Evolutionary conservation across 768 basidiomycete species (phyloP).

Genomic region (Agaricus subrufescens): DNA sequence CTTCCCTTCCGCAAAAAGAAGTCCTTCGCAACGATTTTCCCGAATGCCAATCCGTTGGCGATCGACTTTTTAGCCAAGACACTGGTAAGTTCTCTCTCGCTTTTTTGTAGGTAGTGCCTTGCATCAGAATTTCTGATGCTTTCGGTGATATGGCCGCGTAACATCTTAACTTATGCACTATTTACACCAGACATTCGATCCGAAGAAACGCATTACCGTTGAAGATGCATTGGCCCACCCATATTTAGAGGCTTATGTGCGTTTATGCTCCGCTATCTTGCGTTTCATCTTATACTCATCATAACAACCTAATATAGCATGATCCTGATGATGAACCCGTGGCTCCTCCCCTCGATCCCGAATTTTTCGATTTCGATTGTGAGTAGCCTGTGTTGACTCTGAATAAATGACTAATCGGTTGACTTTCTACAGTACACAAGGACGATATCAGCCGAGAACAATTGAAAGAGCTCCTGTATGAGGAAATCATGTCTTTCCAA

Average conservation of each 20-base stretch:
- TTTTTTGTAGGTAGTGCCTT: background rate
- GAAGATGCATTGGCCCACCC: conserved; percentile 95
- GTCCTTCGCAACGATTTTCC: conserved; percentile 82
- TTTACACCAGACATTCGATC: conserved; percentile 79
- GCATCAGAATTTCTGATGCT: background rate
- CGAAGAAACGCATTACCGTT: conserved; percentile 93
- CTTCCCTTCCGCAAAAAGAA: conserved; percentile 88
- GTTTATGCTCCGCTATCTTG: conserved; percentile 21
- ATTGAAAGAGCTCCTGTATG: conserved; percentile 89
- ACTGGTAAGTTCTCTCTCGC: conserved; percentile 42
- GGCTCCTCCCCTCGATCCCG: conserved; percentile 90
- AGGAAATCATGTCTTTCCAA: conserved; percentile 91
- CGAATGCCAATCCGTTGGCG: conserved; percentile 80
- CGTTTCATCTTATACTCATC: conserved; percentile 1
- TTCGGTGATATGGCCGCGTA: background rate
- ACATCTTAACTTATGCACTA: background rate
- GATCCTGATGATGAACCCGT: conserved; percentile 97
- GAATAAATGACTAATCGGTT: background rate
- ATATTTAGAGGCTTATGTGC: conserved; percentile 87
- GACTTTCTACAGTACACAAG: conserved; percentile 66
- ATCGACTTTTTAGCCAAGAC: conserved; percentile 73
- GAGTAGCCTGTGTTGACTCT: conserved; percentile 12
- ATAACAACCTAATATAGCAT: conserved; percentile 44
- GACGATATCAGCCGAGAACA: conserved; percentile 95
- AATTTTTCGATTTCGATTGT: conserved; percentile 98